A percentile compares a stretch with the other conserved stretches of the same genome.
These are phyloP conservation scores for Oxytropis ochrocephala DNA, from an alignment of 306 rosid genomes.

Conservation along the genomic window DNA sequence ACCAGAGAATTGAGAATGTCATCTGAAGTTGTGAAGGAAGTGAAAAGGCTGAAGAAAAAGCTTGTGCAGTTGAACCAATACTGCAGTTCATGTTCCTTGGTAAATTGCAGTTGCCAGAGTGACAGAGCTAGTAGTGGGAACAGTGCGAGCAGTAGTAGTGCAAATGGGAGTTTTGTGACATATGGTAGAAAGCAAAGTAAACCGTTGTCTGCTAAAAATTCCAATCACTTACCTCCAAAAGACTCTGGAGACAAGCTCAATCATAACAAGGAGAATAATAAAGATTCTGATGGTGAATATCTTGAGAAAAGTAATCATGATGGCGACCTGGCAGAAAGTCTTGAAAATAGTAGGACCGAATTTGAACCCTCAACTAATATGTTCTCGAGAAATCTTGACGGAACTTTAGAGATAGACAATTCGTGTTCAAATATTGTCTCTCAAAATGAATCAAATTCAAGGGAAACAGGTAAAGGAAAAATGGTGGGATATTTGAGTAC, in stretches of 20 bases:
- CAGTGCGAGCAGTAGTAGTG: conserved; percentile 81
- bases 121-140: conserved; percentile 98
- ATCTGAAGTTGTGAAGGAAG: conserved; percentile 93
- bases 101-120: conserved; percentile 94
- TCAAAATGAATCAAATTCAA: conserved; percentile 32
- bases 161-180: conserved; percentile 27
- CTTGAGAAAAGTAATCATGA: conserved; percentile 21
- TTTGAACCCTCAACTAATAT: conserved; percentile 26
- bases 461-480: conserved; percentile 46
- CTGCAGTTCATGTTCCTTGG: conserved; percentile 82
- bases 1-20: conserved; percentile 67
- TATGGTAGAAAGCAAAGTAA: conserved; percentile 59
- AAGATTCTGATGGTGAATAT: conserved; percentile 29
- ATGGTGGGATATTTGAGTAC: conserved; percentile 87
- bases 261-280: conserved; percentile 28
- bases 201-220: conserved; percentile 39
- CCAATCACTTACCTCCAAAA: conserved; percentile 33
- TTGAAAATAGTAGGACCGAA: conserved; percentile 10
- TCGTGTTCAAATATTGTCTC: conserved; percentile 28
- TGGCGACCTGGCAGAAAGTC: conserved; percentile 18
- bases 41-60: conserved; percentile 86
- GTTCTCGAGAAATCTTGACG: conserved; percentile 31
- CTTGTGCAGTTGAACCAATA: conserved; percentile 59
- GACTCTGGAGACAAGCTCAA: conserved; percentile 33
- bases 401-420: conserved; percentile 20